A percentile compares a stretch with the other conserved stretches of the same genome.
Evolutionary conservation across 2,329 filamentous ascomycete genomes (phyloP).

Genomic region (Albophoma yamanashiensis): DNA sequence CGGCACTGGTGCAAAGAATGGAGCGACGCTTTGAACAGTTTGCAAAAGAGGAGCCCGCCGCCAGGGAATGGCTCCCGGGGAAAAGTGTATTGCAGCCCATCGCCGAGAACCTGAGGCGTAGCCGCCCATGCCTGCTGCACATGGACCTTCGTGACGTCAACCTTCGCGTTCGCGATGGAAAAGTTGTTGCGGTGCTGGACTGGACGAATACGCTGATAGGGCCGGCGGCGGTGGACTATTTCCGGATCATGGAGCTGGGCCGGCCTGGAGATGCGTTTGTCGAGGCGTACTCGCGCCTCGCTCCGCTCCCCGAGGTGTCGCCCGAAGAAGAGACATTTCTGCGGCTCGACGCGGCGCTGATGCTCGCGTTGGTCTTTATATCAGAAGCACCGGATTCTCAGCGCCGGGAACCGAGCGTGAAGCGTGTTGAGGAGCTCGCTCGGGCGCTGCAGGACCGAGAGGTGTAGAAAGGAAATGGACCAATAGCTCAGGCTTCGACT

Average conservation of each 20-base stretch:
- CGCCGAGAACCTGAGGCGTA: conserved; percentile 1
- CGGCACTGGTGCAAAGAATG: conserved; percentile 5
- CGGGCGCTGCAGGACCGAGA: background rate
- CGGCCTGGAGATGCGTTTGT: conserved; percentile 2
- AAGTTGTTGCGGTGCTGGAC: conserved; percentile 6
- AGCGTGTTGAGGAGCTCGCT: conserved; percentile 5
- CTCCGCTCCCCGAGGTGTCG: conserved; percentile 1
- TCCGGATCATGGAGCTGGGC: conserved; percentile 6
- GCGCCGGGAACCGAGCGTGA: conserved; percentile 1
- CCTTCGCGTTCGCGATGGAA: conserved; percentile 1
- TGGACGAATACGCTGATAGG: conserved; percentile 8
- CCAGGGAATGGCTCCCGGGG: conserved; percentile 1
- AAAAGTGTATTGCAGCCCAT: background rate
- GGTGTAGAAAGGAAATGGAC: background rate
- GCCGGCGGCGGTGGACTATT: conserved; percentile 6
- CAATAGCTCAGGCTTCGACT: background rate
- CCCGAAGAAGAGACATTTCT: conserved; percentile 5
- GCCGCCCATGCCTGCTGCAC: conserved; percentile 5
- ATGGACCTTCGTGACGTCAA: conserved; percentile 9
- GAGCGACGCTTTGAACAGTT: conserved; percentile 5
- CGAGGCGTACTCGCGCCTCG: conserved; percentile 2
- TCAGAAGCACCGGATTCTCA: conserved; percentile 9
- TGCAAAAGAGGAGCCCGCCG: background rate
- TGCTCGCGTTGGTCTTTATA: conserved; percentile 9
- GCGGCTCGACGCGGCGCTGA: conserved; percentile 7